A percentile compares a stretch with the other conserved stretches of the same genome.
Conservation (phyloP, 305 asterid genomes). For the Nicotiana rustica region DNA sequence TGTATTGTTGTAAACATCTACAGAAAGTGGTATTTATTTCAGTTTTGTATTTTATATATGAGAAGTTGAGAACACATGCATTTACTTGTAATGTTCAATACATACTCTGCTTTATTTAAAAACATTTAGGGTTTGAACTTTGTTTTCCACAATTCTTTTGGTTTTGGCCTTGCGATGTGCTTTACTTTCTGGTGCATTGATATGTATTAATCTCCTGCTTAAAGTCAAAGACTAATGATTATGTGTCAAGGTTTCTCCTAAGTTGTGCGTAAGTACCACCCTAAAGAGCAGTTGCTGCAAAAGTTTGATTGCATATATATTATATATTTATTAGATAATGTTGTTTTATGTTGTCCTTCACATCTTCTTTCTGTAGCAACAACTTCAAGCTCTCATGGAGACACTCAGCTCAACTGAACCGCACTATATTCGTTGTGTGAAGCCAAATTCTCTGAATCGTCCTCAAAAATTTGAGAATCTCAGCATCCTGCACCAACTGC, state of each 20-base stretch:
- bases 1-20: not conserved
- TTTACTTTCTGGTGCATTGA: not conserved
- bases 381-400: conserved; percentile 99
- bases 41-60: not conserved
- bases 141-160: not conserved
- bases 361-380: conserved; percentile 69
- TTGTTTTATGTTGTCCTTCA: not conserved
- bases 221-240: not conserved
- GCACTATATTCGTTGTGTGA: conserved; percentile 95
- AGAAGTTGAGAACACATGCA: not conserved
- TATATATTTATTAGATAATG: not conserved
- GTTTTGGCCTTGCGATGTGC: conserved; percentile 4
- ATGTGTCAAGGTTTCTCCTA: conserved; percentile 23
- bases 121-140: not conserved
- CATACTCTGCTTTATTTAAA: not conserved
- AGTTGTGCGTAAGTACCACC: conserved; percentile 21
- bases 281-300: conserved; percentile 21
- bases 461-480: conserved; percentile 88
- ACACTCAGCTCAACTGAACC: conserved; percentile 98
- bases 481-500: conserved; percentile 96
- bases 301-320: conserved; percentile 5
- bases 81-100: conserved; percentile 25
- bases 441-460: conserved; percentile 89
- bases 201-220: conserved; percentile 5
- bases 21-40: conserved; percentile 11